Percentiles rank a stretch among this genome's conserved stretches.
Conservation (phyloP, 1,284 basidiomycete genomes). For the Ganoderma leucocontextum region DNA sequence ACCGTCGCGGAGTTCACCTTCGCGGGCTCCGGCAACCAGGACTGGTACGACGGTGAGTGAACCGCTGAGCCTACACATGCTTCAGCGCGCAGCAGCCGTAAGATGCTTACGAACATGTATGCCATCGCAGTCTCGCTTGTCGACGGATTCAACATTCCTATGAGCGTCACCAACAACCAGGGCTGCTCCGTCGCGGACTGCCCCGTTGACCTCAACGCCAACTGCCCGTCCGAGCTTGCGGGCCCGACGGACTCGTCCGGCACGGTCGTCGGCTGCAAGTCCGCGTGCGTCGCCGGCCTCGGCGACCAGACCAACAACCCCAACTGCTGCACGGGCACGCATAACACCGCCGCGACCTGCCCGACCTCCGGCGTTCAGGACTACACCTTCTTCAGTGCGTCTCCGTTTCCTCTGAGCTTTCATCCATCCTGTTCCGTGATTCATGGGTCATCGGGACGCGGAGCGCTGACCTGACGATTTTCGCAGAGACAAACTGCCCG, state of each 20-base stretch:
- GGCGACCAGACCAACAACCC: constrained; percentile 46
- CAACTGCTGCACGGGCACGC: constrained; percentile 55
- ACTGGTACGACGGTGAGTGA: constrained; percentile 51
- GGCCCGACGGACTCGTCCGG: constrained; percentile 49
- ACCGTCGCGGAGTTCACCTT: constrained; percentile 56
- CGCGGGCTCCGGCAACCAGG: constrained; percentile 37
- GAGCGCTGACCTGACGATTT: not conserved
- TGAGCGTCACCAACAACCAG: constrained; percentile 49
- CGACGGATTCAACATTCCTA: constrained; percentile 52
- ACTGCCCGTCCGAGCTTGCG: constrained; percentile 47
- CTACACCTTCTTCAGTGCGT: constrained; percentile 57
- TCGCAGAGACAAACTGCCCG: constrained; percentile 52
- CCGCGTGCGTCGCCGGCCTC: constrained; percentile 50
- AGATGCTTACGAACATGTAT: not conserved
- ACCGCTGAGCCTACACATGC: constrained; percentile 6
- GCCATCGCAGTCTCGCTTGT: constrained; percentile 46
- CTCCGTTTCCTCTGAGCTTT: not conserved
- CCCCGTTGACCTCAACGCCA: constrained; percentile 51
- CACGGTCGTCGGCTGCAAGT: constrained; percentile 53
- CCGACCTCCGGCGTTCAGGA: constrained; percentile 49
- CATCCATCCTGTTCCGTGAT: not conserved
- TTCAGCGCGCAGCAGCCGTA: not conserved
- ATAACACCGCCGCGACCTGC: constrained; percentile 52
- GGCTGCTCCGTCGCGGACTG: constrained; percentile 53
- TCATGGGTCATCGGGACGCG: no score